phyloP scores from a whole-genome alignment of 345 rosid species.

The Streptanthus diversifolius region DNA sequence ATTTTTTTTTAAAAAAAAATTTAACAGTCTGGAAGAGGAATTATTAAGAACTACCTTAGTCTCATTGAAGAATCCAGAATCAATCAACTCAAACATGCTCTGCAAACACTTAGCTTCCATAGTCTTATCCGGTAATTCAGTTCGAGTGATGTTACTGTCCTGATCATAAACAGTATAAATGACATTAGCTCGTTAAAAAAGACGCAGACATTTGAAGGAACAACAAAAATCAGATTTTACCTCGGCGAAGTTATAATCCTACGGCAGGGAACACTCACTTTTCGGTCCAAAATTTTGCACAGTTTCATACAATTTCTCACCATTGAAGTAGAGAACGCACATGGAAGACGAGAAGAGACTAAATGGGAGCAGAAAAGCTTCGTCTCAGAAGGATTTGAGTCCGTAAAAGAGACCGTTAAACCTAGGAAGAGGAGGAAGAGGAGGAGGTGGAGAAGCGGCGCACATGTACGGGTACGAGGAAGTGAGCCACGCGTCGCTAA shows the following conservation, averaged over 20 bases:
- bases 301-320: conserved; percentile 24
- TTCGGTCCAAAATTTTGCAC: conserved; percentile 1
- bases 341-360: not conserved
- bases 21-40: not conserved
- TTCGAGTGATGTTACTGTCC: conserved; percentile 40
- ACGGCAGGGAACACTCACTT: conserved; percentile 12
- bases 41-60: conserved; percentile 52
- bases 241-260: conserved; percentile 23
- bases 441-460: not conserved
- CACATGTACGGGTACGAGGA: conserved; percentile 3
- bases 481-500: conserved; percentile 18
- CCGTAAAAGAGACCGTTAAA: conserved; percentile 1
- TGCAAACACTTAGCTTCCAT: conserved; percentile 40
- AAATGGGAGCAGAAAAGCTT: conserved; percentile 4
- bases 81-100: conserved; percentile 47
- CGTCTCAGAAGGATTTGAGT: not conserved
- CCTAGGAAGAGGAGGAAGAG: conserved; percentile 10
- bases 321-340: conserved; percentile 3
- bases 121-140: conserved; percentile 30
- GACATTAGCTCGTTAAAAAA: not conserved
- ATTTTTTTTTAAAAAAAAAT: not conserved
- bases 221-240: not conserved
- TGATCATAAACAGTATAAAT: conserved; percentile 36
- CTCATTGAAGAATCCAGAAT: conserved; percentile 63
- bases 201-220: not conserved